Evolutionary conservation across 345 rosid species (phyloP).

Genomic region (Salix brachista): DNA sequence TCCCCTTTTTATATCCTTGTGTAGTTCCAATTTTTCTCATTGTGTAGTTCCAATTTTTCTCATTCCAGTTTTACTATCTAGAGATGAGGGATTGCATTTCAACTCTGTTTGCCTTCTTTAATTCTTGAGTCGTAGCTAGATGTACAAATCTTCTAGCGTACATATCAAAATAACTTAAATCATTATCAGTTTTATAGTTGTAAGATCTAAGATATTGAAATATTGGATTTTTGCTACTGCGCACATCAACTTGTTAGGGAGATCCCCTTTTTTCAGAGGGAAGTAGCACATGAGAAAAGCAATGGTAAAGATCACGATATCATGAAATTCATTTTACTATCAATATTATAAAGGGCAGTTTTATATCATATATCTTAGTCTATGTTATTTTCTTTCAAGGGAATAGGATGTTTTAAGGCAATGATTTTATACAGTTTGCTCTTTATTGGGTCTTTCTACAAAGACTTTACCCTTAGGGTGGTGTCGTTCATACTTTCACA

Average conservation of each 20-base stretch:
- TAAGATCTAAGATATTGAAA: background rate
- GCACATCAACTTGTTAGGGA: background rate
- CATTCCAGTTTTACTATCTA: background rate
- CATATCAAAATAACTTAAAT: too few species aligned
- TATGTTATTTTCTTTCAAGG: background rate
- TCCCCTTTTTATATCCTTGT: slow-evolving; percentile 78
- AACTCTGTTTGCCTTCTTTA: too few species aligned
- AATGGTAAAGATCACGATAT: background rate
- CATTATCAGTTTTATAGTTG: background rate
- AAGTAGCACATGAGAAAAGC: background rate
- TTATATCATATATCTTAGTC: background rate
- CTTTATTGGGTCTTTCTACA: background rate
- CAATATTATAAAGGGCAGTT: background rate
- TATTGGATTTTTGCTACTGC: background rate
- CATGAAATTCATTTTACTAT: background rate
- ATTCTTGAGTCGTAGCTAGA: too few species aligned
- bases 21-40: background rate
- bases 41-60: background rate
- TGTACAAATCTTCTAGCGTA: too few species aligned
- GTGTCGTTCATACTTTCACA: background rate
- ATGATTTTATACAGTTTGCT: background rate
- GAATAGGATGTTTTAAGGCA: background rate
- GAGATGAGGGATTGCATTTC: too few species aligned
- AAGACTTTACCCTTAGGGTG: background rate
- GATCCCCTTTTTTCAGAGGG: too few species aligned